Conservation (phyloP, 495 filamentous ascomycete genomes). For the Oleoguttula mirabilis region DNA sequence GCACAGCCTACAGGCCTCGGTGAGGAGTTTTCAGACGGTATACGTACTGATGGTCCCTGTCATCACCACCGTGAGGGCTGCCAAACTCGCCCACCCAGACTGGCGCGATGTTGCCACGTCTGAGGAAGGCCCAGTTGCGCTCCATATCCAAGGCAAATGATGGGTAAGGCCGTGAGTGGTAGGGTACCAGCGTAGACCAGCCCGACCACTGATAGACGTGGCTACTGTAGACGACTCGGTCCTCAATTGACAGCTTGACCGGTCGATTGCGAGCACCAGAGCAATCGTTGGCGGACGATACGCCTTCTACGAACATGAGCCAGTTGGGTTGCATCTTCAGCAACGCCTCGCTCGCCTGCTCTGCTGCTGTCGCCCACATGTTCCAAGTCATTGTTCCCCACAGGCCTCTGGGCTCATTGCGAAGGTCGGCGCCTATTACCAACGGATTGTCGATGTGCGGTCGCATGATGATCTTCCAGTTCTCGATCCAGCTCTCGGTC, state of each 20-base stretch:
- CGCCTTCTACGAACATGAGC: conserved; percentile 51
- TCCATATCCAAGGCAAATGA: conserved; percentile 47
- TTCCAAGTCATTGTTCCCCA: conserved; percentile 53
- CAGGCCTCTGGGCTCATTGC: conserved; percentile 49
- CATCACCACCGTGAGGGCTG: conserved; percentile 35
- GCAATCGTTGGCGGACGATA: conserved; percentile 47
- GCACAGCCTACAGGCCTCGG: no score
- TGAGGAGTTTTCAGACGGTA: no score
- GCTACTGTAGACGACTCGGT: conserved; percentile 47
- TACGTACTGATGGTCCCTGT: conserved; percentile 45
- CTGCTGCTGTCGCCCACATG: conserved; percentile 45
- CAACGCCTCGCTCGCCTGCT: conserved; percentile 42
- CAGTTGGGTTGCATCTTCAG: conserved; percentile 45
- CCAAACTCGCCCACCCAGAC: conserved; percentile 54
- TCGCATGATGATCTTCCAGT: conserved; percentile 48
- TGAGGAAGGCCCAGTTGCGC: conserved; percentile 48
- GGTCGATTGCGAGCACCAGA: conserved; percentile 38
- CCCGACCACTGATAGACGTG: conserved; percentile 54
- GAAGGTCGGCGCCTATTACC: conserved; percentile 47
- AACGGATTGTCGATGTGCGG: conserved; percentile 38
- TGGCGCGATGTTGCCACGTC: conserved; percentile 44
- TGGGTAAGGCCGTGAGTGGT: conserved; percentile 40
- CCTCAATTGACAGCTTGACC: conserved; percentile 37
- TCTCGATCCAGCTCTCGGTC: conserved; percentile 45
- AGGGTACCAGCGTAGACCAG: conserved; percentile 45